Evolutionary conservation across 1,139 yeast species (phyloP), one percentile per base, ranked within the genome.

Genomic region (Protomyces macrosporus): DNA sequence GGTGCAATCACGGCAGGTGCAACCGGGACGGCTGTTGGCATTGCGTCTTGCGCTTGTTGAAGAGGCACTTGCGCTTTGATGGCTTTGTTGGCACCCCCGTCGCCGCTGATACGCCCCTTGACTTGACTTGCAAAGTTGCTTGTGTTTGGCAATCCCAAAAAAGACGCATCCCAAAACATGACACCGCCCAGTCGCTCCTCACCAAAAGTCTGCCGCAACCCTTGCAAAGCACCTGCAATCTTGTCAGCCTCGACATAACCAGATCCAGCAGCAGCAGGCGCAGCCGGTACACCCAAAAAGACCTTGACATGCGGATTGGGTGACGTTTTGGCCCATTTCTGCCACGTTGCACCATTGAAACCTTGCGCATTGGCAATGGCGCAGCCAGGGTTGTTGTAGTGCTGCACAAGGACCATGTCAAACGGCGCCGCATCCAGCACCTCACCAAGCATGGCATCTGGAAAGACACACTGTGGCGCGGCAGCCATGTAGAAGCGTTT

Each of bases 401-500:
- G 23, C 57, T 51, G 63, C 70, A 91, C 83, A 71, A 88, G 90
- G 1, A 93, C 91, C 75, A 86, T 90, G 76, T 91, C 97, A 68
- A 91, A 78, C 51, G 82, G 79, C 23, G 88, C 83, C 39, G 81
- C 76, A 33, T 78, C 77, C 70, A 91, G 75, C 45, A 87, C 76
- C 63, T 84, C 83, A 67, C 95, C 95, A 53, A 87, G 84, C 53
- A 87, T 83, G 5, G 86, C 89, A 77, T 91, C 98, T 30, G 97
- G 97, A 73, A 85, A 88, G 23, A 86, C 87, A 78, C 98, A 91
- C 78, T 91, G 98, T 34, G 98, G 98, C 68, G 98, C 96, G 68
- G 97, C 96, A 63, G 96, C 83, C 57, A 90, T 78, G 74, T 88
- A 90, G 77, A 88, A 91, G 16, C 75, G 72, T 74, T 70, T 72